Percentiles rank a stretch among this genome's conserved stretches.
phyloP scores from a whole-genome alignment of 495 filamentous ascomycete genomes.

The Astrothelium macrocarpum region DNA sequence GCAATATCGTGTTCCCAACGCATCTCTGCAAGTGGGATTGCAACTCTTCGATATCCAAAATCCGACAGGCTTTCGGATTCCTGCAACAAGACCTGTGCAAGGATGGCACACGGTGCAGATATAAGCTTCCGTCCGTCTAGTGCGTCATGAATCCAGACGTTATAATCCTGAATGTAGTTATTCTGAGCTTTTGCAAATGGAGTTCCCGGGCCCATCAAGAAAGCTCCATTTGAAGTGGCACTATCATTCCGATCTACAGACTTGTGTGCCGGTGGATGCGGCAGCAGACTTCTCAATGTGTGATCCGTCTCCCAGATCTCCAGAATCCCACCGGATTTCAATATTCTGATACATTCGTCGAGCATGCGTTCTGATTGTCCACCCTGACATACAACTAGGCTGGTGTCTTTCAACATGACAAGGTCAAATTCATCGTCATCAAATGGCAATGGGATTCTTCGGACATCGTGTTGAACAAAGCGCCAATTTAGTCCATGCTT shows the following conservation, averaged over 20 bases:
- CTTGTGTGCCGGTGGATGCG: conserved; percentile 57
- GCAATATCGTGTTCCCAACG: conserved; percentile 77
- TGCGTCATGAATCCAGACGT: conserved; percentile 68
- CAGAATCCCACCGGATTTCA: conserved; percentile 67
- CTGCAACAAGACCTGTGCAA: conserved; percentile 68
- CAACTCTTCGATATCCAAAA: conserved; percentile 64
- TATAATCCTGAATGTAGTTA: conserved; percentile 73
- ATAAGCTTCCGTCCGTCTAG: conserved; percentile 62
- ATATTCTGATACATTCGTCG: conserved; percentile 65
- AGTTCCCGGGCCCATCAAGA: conserved; percentile 72
- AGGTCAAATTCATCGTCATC: conserved; percentile 78
- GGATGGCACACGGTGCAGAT: conserved; percentile 67
- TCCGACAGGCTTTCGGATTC: conserved; percentile 63
- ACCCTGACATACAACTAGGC: conserved; percentile 51
- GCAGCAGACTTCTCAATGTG: conserved; percentile 62
- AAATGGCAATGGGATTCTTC: conserved; percentile 66
- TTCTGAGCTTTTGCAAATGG: conserved; percentile 71
- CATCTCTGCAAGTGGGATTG: conserved; percentile 75
- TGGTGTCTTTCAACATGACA: conserved; percentile 81
- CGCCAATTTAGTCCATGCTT: conserved; percentile 75
- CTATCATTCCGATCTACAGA: conserved; percentile 50
- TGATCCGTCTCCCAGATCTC: conserved; percentile 86
- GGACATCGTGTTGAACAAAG: conserved; percentile 80
- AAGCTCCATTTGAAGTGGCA: conserved; percentile 61
- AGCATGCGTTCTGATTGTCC: conserved; percentile 57